Evolutionary conservation across 179 eudicot genomes (phyloP).

Genomic region (Corrigiola litoralis): DNA sequence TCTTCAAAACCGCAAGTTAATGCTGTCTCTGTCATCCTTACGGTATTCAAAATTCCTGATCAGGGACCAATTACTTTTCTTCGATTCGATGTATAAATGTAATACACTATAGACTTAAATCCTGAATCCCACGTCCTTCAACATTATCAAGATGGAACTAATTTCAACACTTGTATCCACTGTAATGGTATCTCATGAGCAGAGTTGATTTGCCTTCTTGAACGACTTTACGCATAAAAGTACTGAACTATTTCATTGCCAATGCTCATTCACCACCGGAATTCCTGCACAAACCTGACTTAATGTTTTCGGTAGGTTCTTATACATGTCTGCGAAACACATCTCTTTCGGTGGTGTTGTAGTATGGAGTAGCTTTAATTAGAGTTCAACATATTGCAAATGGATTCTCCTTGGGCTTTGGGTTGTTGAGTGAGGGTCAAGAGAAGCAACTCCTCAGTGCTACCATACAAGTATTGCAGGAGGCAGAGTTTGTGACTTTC

Average conservation of each 20-base stretch:
- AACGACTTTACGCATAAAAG: constrained; percentile 23
- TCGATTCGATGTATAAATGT: too few species aligned
- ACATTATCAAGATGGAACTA: background rate
- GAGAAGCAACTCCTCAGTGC: too few species aligned
- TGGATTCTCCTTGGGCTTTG: too few species aligned
- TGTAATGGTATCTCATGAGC: constrained; percentile 18
- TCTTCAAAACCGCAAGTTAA: constrained; percentile 7
- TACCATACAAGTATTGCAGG: too few species aligned
- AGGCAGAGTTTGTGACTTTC: too few species aligned
- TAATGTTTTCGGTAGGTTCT: constrained; percentile 17
- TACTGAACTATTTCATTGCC: constrained; percentile 7
- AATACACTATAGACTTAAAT: too few species aligned
- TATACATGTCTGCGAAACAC: constrained; percentile 18
- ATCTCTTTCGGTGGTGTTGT: constrained; percentile 14
- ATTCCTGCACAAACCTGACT: constrained; percentile 23
- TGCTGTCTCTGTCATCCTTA: background rate
- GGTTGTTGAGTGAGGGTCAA: too few species aligned
- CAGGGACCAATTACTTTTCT: constrained; percentile 9
- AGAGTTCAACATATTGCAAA: constrained; percentile 22
- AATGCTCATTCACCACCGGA: constrained; percentile 16
- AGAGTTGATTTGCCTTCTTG: constrained; percentile 18
- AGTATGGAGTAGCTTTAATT: constrained; percentile 27
- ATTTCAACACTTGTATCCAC: background rate
- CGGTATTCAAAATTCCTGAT: background rate
- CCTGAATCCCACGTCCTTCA: constrained; percentile 26